phyloP scores from a whole-genome alignment of 2,329 filamentous ascomycete species.

The Botrytis squamosa region DNA sequence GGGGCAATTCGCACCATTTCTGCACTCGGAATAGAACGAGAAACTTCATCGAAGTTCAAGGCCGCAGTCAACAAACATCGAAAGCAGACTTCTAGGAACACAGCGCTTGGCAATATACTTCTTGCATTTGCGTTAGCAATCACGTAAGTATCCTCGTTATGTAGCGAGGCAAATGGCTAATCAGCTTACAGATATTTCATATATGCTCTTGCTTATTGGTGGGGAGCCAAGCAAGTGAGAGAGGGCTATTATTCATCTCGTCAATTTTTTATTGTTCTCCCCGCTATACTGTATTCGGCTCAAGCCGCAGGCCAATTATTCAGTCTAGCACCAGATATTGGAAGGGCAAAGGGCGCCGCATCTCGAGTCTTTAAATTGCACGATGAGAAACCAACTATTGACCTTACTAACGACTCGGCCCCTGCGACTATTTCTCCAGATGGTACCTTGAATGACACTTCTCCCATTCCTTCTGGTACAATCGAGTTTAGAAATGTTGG shows the following conservation, averaged over 20 bases:
- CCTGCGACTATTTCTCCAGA: neutral
- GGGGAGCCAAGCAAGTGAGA: constrained; percentile 70
- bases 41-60: constrained; percentile 53
- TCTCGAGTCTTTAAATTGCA: constrained; percentile 55
- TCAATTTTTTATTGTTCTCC: constrained; percentile 73
- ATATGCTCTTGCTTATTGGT: constrained; percentile 78
- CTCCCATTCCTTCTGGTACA: constrained; percentile 28
- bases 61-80: constrained; percentile 50
- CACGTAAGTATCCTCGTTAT: constrained; percentile 25
- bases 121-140: constrained; percentile 52
- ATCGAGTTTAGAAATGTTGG: constrained; percentile 58
- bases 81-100: constrained; percentile 53
- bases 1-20: constrained; percentile 65
- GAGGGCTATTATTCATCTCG: constrained; percentile 59
- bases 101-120: constrained; percentile 55
- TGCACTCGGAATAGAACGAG: constrained; percentile 53
- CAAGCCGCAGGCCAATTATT: constrained; percentile 75
- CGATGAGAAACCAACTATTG: constrained; percentile 42
- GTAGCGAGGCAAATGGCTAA: neutral
- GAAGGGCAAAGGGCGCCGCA: constrained; percentile 61
- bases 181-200: constrained; percentile 63
- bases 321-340: constrained; percentile 71
- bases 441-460: neutral
- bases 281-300: constrained; percentile 69
- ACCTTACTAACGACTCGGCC: neutral